phyloP scores from a whole-genome alignment of 345 rosid species.

The Ricinus communis region DNA sequence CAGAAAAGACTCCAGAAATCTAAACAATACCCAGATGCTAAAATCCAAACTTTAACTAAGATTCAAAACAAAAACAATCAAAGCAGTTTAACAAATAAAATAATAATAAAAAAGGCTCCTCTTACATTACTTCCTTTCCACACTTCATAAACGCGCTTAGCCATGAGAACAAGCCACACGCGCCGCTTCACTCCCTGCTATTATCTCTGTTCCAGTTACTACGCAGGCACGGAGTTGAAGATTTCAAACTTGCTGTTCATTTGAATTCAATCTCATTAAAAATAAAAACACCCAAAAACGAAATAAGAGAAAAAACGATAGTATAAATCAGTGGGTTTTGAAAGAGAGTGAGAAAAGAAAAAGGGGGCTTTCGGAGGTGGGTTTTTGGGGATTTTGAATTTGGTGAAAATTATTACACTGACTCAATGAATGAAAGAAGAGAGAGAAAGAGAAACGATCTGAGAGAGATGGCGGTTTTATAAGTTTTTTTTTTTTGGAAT shows the following conservation, averaged over 20 bases:
- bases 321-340: neutral
- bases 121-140: slow-evolving; percentile 97
- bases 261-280: slow-evolving; percentile 9
- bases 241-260: slow-evolving; percentile 33
- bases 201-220: slow-evolving; percentile 7
- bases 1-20: slow-evolving; percentile 21
- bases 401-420: neutral
- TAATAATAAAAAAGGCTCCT: neutral
- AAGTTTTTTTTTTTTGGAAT: slow-evolving; percentile 18
- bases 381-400: slow-evolving; percentile 18
- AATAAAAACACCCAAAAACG: neutral
- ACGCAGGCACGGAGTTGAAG: slow-evolving; percentile 39
- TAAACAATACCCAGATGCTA: slow-evolving; percentile 14
- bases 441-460: slow-evolving; percentile 4
- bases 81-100: neutral
- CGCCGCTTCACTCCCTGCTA: slow-evolving; percentile 14
- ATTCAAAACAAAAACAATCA: slow-evolving; percentile 6
- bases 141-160: slow-evolving; percentile 74
- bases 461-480: slow-evolving; percentile 14
- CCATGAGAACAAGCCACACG: slow-evolving; percentile 45
- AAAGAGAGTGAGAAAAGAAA: neutral
- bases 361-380: neutral
- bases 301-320: too few species aligned
- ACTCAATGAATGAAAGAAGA: neutral
- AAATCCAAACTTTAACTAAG: slow-evolving; percentile 13